Conservation (phyloP, 2,329 filamentous ascomycete species). For the Aspergillus viridinutans region DNA sequence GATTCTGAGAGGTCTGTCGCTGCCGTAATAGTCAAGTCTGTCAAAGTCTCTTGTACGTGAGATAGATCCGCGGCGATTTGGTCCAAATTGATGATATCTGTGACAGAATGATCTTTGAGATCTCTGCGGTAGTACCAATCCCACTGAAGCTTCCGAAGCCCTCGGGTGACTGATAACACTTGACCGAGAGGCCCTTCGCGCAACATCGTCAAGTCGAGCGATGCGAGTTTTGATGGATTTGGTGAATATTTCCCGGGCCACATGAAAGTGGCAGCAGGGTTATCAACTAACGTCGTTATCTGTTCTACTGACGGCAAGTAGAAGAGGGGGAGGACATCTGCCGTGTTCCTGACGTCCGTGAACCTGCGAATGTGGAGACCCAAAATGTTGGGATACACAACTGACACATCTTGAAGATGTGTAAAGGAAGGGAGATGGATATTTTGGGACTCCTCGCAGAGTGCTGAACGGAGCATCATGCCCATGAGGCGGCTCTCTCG, state of each 20-base stretch:
- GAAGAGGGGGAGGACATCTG: constrained; percentile 15
- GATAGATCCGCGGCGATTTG: constrained; percentile 14
- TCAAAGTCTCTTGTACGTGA: constrained; percentile 4
- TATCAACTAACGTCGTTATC: constrained; percentile 14
- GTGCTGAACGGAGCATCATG: constrained; percentile 11
- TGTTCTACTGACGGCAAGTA: constrained; percentile 15
- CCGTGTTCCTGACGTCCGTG: constrained; percentile 8
- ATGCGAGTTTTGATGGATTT: constrained; percentile 1
- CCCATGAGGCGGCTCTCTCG: constrained; percentile 8
- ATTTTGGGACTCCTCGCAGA: constrained; percentile 1
- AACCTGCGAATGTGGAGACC: background rate
- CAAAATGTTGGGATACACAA: background rate
- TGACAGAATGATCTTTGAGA: constrained; percentile 4
- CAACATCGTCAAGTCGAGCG: constrained; percentile 9
- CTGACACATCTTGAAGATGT: constrained; percentile 2
- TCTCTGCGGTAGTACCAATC: constrained; percentile 9
- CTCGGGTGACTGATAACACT: constrained; percentile 6
- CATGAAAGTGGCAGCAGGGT: constrained; percentile 6
- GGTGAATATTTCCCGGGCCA: constrained; percentile 13
- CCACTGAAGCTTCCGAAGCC: constrained; percentile 9
- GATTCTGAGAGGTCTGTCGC: background rate
- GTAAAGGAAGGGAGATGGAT: constrained; percentile 6
- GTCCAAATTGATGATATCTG: constrained; percentile 12
- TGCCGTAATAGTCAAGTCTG: constrained; percentile 2
- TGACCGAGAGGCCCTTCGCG: constrained; percentile 10